Evolutionary conservation across 1,284 basidiomycete genomes (phyloP), one percentile per base, ranked within the genome.

Genomic region (Moesziomyces aphidis): DNA sequence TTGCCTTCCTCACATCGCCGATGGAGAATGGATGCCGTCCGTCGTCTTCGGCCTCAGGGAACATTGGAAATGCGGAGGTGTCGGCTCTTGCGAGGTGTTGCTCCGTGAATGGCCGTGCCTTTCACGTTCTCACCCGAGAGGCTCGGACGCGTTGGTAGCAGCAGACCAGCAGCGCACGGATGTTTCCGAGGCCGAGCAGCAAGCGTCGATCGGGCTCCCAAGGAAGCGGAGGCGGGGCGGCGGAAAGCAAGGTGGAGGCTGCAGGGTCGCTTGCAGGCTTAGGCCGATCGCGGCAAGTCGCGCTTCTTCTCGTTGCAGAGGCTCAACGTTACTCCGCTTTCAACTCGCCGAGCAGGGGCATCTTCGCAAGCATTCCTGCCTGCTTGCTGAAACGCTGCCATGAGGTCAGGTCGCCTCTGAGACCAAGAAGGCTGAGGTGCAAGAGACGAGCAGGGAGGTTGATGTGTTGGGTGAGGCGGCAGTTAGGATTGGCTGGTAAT

Each of bases 101-200:
- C 39, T 42, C 39, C 39, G 39, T 42, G 39, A 42, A 42, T 42
- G 11, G 39, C 39, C 39, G 39, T 17, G 39, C 39, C 39, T 42
- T 42, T 42, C 39, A 42, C 39, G 39, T 42, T 42, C 39, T 19
- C 39, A 42, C 39, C 39, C 39, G 39, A 42, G 39, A 19, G 5
- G 15, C 19, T 17, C 39, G 39, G 39, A 15, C 17, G 39, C 39
- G 39, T 17, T 42, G 6, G 39, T 6, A 7, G 7, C 26, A 28
- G 31, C 39, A 42, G 39, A 4, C 17, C 39, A 17, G 39, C 39
- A 42, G 39, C 39, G 39, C 39, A 42, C 39, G 39, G 66, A 69
- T 69, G 61, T 63, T 52, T 69, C 66, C 61, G 61, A 50, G 15
- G 51, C 11, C 21, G n/a, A 45, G 19, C 13, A 24, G 21, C 34